Conservation (phyloP, 2,329 filamentous ascomycete genomes). For the Fusarium gaditjirri region DNA sequence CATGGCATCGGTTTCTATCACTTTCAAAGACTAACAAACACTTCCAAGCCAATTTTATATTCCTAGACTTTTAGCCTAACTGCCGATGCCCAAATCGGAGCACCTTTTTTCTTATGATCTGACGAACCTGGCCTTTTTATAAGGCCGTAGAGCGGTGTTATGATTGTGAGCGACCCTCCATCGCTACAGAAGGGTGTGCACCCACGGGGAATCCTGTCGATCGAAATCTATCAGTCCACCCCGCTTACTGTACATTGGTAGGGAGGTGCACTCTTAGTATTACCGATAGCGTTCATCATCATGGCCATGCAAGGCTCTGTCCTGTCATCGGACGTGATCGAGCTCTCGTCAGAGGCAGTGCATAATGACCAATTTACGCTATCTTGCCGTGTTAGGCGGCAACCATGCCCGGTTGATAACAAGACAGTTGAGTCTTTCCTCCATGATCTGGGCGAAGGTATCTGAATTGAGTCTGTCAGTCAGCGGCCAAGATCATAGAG, state of each 20-base stretch:
- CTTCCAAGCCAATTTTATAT: neutral
- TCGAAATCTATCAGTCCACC: conserved; percentile 16
- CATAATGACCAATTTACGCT: neutral
- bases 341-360: neutral
- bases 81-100: neutral
- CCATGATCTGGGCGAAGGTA: conserved; percentile 23
- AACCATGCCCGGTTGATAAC: conserved; percentile 27
- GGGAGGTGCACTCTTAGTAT: conserved; percentile 18
- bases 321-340: conserved; percentile 11
- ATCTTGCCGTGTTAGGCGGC: conserved; percentile 32
- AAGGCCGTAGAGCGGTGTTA: conserved; percentile 17
- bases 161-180: neutral
- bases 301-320: conserved; percentile 29
- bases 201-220: neutral
- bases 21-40: neutral
- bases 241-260: neutral
- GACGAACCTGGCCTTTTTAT: neutral
- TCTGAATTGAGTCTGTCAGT: conserved; percentile 28
- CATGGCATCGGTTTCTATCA: neutral
- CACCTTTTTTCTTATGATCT: neutral
- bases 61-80: neutral
- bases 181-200: conserved; percentile 9
- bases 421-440: conserved; percentile 18
- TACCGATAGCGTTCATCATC: conserved; percentile 14
- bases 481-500: conserved; percentile 18